Conservation (phyloP, 768 basidiomycete genomes). For the Mycena rosella region DNA sequence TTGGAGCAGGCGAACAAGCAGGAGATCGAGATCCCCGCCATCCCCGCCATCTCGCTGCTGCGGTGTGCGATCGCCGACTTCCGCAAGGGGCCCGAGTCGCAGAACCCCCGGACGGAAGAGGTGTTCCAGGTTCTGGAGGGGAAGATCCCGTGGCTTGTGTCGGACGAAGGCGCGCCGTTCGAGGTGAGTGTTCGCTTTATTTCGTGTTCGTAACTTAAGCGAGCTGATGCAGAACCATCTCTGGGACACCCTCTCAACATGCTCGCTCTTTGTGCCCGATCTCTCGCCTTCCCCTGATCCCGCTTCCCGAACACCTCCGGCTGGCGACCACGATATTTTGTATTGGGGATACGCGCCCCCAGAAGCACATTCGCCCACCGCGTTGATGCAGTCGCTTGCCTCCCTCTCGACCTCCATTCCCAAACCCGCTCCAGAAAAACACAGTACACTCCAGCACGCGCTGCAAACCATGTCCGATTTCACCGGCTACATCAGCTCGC, state of each 20-base stretch:
- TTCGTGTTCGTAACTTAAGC: background rate
- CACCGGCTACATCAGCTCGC: constrained; percentile 83
- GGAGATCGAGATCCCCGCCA: constrained; percentile 44
- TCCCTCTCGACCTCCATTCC: constrained; percentile 54
- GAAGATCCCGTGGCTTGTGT: constrained; percentile 69
- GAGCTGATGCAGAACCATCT: constrained; percentile 56
- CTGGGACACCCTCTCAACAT: constrained; percentile 72
- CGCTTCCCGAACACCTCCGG: constrained; percentile 25
- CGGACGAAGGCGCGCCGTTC: constrained; percentile 62
- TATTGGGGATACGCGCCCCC: constrained; percentile 59
- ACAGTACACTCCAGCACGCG: constrained; percentile 67
- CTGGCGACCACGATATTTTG: constrained; percentile 39
- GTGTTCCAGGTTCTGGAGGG: constrained; percentile 70
- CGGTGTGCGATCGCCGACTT: constrained; percentile 73
- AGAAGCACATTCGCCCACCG: constrained; percentile 50
- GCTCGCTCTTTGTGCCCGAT: constrained; percentile 63
- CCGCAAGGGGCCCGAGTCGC: constrained; percentile 50
- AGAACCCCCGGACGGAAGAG: constrained; percentile 66
- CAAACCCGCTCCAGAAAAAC: constrained; percentile 44
- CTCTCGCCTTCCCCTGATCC: constrained; percentile 35
- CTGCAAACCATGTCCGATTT: constrained; percentile 77
- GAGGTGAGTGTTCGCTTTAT: constrained; percentile 58
- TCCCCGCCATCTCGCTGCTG: constrained; percentile 69
- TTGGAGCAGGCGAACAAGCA: constrained; percentile 46
- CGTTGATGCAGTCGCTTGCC: constrained; percentile 52